Percentiles rank a stretch among this genome's conserved stretches.
Evolutionary conservation across 2,329 filamentous ascomycete species (phyloP).

Genomic region (Juglanconis juglandina): DNA sequence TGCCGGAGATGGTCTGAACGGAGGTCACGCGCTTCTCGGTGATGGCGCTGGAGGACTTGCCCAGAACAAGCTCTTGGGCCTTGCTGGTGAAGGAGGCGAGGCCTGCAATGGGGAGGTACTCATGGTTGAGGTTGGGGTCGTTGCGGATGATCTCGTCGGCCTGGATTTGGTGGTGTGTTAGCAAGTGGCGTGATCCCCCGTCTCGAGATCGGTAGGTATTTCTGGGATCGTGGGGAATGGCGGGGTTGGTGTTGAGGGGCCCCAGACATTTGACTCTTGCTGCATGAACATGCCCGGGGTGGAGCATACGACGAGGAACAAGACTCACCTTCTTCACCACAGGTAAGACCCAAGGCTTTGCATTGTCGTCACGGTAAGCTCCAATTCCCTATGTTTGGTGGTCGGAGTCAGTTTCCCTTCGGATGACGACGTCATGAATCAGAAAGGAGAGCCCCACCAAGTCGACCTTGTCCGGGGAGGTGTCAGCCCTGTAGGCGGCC

Average conservation of each 20-base stretch:
- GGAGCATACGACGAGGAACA: background rate
- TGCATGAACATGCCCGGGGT: background rate
- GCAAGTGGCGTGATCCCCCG: constrained; percentile 15
- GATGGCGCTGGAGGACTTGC: constrained; percentile 74
- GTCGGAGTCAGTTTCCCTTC: constrained; percentile 1
- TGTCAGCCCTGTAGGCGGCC: constrained; percentile 80
- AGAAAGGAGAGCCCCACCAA: constrained; percentile 55
- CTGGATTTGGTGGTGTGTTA: constrained; percentile 44
- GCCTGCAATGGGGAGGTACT: constrained; percentile 96
- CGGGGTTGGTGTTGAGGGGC: constrained; percentile 1
- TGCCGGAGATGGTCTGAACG: constrained; percentile 94
- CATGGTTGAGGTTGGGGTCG: constrained; percentile 90
- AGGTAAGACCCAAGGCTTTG: constrained; percentile 94
- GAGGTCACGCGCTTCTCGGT: constrained; percentile 77
- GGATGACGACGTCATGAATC: constrained; percentile 2
- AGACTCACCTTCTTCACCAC: constrained; percentile 84
- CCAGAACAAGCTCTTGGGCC: constrained; percentile 86
- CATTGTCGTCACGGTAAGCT: constrained; percentile 90
- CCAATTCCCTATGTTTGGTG: constrained; percentile 64
- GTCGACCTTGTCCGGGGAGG: constrained; percentile 79
- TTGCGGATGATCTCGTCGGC: constrained; percentile 85
- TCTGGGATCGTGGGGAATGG: constrained; percentile 14
- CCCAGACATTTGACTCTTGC: constrained; percentile 6
- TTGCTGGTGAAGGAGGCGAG: constrained; percentile 81
- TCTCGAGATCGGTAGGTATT: constrained; percentile 1